Conservation (phyloP, 225 moss, liverwort and hornwort species). For the Anthoceros angustus region DNA sequence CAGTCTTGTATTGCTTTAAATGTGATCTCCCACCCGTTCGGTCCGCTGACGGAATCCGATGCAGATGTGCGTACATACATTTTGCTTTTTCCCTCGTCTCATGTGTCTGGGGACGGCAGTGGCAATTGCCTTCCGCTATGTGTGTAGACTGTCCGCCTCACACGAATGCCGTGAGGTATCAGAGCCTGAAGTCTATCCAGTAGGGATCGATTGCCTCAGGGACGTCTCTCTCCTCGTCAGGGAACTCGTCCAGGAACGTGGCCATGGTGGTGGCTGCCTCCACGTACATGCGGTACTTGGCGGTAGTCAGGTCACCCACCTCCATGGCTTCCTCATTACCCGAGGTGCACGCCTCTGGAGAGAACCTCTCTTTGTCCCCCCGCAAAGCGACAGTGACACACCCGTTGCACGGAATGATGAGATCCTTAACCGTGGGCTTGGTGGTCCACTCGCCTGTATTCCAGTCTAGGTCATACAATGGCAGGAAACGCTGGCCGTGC, state of each 20-base stretch:
- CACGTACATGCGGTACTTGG: not conserved
- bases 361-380: not conserved
- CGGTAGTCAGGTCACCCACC: not conserved
- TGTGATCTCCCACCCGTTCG: too few species aligned
- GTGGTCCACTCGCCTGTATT: constrained; percentile 24
- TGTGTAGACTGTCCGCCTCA: not conserved
- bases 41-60: too few species aligned
- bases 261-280: not conserved
- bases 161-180: not conserved
- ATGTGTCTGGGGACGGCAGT: not conserved
- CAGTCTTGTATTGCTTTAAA: too few species aligned
- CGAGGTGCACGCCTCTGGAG: not conserved
- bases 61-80: too few species aligned
- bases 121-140: not conserved
- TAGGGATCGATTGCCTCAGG: not conserved
- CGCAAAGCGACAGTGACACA: too few species aligned
- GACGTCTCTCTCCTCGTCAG: not conserved
- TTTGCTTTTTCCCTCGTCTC: too few species aligned
- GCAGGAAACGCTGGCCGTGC: constrained; percentile 17
- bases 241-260: not conserved
- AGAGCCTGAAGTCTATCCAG: not conserved
- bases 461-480: constrained; percentile 20
- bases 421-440: constrained; percentile 1
- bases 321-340: not conserved
- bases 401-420: not conserved